A percentile compares a stretch with the other conserved stretches of the same genome.
These are phyloP conservation scores for Inonotus obliquus DNA, from an alignment of 1,284 basidiomycete genomes.

Conservation along the genomic window DNA sequence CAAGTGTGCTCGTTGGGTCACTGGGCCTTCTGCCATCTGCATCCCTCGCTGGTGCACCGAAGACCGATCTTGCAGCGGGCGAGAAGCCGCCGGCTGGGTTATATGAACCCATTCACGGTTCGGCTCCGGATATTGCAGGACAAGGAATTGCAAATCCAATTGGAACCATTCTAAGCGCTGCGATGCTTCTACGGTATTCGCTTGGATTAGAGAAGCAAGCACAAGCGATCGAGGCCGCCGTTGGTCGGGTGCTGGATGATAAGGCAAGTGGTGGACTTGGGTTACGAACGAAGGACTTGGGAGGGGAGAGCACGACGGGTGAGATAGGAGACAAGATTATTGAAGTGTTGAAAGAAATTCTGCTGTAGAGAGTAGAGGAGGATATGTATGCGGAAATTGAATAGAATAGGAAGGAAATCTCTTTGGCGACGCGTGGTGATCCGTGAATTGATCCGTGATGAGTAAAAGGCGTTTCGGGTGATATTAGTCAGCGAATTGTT, in stretches of 20 bases:
- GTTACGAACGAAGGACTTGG: constrained; percentile 84
- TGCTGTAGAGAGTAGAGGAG: no score
- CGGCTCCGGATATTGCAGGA: constrained; percentile 95
- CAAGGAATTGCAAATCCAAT: constrained; percentile 95
- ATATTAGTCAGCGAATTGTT: background rate
- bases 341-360: constrained; percentile 63
- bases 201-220: constrained; percentile 84
- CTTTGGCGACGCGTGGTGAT: background rate
- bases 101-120: constrained; percentile 96
- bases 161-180: constrained; percentile 95
- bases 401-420: background rate
- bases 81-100: constrained; percentile 76
- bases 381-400: no score
- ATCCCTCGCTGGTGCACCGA: constrained; percentile 89
- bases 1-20: constrained; percentile 96
- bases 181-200: constrained; percentile 94
- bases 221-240: constrained; percentile 81
- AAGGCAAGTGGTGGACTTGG: constrained; percentile 71
- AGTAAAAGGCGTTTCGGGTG: no score
- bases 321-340: constrained; percentile 86
- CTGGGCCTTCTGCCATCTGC: constrained; percentile 95
- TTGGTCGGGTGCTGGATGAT: constrained; percentile 83
- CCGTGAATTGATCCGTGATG: background rate
- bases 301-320: constrained; percentile 70
- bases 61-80: constrained; percentile 56